phyloP scores from a whole-genome alignment of 441 rosid genomes.

The Syzygium syzygioides region DNA sequence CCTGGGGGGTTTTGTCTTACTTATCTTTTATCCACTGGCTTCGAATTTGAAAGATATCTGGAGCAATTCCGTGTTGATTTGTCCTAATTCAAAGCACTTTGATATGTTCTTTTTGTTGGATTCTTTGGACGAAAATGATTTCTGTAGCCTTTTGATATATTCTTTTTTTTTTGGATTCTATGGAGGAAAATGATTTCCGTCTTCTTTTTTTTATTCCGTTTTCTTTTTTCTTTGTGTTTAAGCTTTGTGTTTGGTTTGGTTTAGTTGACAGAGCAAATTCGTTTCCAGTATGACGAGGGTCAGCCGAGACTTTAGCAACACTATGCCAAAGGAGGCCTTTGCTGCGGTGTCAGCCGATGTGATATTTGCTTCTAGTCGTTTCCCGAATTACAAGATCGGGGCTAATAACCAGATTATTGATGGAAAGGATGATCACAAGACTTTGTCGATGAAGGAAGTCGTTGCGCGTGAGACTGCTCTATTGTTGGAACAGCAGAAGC shows the following conservation, averaged over 20 bases:
- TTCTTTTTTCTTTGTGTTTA: constrained; percentile 9
- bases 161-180: not conserved
- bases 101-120: not conserved
- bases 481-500: constrained; percentile 87
- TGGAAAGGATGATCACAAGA: constrained; percentile 63
- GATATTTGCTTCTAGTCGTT: constrained; percentile 71
- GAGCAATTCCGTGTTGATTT: not conserved
- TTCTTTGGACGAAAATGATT: not conserved
- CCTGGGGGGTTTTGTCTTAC: not conserved
- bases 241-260: constrained; percentile 22
- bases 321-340: constrained; percentile 58
- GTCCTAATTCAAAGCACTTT: not conserved
- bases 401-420: constrained; percentile 69
- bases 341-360: constrained; percentile 86
- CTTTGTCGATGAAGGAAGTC: constrained; percentile 78
- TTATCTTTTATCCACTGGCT: not conserved
- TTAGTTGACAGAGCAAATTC: not conserved
- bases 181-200: constrained; percentile 11
- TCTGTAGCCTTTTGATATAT: not conserved
- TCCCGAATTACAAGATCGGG: constrained; percentile 81
- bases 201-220: not conserved
- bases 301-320: constrained; percentile 56
- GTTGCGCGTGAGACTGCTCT: constrained; percentile 87
- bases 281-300: constrained; percentile 59
- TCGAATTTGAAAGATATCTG: not conserved